Evolutionary conservation across 805 yeast genomes (phyloP).

Genomic region (Sporopachydermia lactativora): DNA sequence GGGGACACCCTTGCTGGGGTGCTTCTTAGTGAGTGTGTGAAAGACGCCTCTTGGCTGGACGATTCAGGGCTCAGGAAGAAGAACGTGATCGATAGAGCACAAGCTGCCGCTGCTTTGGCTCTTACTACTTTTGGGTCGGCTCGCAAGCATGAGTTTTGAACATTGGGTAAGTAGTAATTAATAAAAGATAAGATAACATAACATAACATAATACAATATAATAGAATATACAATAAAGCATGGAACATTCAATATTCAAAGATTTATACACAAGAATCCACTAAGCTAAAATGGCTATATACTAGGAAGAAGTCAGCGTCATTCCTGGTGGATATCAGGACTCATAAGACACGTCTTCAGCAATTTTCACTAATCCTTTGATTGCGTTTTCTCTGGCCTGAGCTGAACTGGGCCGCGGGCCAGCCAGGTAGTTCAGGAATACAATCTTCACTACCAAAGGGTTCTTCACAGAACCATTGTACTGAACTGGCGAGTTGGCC

Average conservation of each 20-base stretch:
- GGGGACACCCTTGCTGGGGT: constrained; percentile 74
- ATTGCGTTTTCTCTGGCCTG: constrained; percentile 32
- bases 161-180: too few species aligned
- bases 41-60: constrained; percentile 16
- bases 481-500: constrained; percentile 10
- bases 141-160: background rate
- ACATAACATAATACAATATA: background rate
- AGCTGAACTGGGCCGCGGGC: constrained; percentile 49
- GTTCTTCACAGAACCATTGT: constrained; percentile 46
- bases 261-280: background rate
- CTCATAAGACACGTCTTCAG: constrained; percentile 6
- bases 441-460: constrained; percentile 55
- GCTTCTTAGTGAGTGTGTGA: constrained; percentile 30
- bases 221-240: background rate
- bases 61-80: constrained; percentile 17
- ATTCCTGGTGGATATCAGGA: constrained; percentile 7
- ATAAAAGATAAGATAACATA: too few species aligned
- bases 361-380: constrained; percentile 20
- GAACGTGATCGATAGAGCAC: constrained; percentile 19
- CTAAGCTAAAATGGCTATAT: constrained; percentile 2
- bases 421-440: constrained; percentile 64
- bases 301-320: constrained; percentile 8
- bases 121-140: constrained; percentile 9
- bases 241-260: background rate
- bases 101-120: constrained; percentile 22